Conservation (phyloP, 805 yeast species). For the Saccharomycopsis sp. region DNA sequence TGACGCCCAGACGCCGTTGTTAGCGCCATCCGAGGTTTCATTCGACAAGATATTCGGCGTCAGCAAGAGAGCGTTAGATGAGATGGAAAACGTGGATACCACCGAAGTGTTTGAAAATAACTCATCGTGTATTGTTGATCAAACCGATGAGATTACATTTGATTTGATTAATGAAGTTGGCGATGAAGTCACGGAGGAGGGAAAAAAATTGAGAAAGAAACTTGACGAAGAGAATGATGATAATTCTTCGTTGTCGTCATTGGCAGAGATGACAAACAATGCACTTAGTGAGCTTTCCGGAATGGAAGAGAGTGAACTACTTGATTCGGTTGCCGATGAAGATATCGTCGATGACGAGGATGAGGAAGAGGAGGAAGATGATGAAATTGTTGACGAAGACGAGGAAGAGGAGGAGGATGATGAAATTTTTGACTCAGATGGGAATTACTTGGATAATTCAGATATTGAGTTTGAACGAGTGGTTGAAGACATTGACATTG, state of each 20-base stretch:
- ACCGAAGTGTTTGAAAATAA: background rate
- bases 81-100: too few species aligned
- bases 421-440: too few species aligned
- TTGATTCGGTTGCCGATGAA: background rate
- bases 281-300: too few species aligned
- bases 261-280: slow-evolving; percentile 23
- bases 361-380: background rate
- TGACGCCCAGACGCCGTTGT: background rate
- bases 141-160: background rate
- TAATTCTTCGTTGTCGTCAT: slow-evolving; percentile 24
- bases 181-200: slow-evolving; percentile 21
- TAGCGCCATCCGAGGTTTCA: slow-evolving; percentile 3
- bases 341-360: slow-evolving; percentile 5
- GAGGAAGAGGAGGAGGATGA: background rate
- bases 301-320: too few species aligned
- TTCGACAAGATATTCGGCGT: slow-evolving; percentile 10
- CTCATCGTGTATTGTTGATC: background rate
- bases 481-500: slow-evolving; percentile 19
- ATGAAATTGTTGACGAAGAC: background rate
- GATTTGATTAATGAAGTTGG: too few species aligned
- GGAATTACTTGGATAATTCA: too few species aligned
- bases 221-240: slow-evolving; percentile 19
- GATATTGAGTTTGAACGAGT: slow-evolving; percentile 24
- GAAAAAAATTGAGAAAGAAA: slow-evolving; percentile 26
- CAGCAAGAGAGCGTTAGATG: background rate